phyloP scores from a whole-genome alignment of 2,329 filamentous ascomycete species.

The Anisogramma anomala region DNA sequence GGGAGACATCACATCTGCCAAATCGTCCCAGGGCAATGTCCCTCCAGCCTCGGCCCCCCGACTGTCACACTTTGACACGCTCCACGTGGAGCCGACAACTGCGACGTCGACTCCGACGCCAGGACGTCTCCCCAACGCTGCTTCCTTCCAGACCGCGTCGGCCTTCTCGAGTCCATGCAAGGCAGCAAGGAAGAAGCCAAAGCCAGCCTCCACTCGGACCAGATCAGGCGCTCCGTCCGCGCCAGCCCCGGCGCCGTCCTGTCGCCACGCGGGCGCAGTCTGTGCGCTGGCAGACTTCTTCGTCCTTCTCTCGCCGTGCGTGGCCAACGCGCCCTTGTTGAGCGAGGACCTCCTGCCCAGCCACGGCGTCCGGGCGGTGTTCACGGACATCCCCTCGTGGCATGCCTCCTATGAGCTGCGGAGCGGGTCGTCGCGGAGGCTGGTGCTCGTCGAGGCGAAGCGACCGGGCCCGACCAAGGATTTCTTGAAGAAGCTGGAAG shows the following conservation, averaged over 20 bases:
- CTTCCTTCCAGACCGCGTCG: neutral
- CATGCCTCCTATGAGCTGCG: neutral
- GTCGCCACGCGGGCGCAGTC: conserved; percentile 21
- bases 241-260: conserved; percentile 15
- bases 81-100: neutral
- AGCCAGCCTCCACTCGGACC: conserved; percentile 17
- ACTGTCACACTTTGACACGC: neutral
- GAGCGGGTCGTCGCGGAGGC: conserved; percentile 14
- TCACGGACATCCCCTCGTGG: conserved; percentile 19
- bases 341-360: conserved; percentile 27
- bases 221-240: neutral
- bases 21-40: conserved; percentile 5
- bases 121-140: neutral
- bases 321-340: conserved; percentile 26
- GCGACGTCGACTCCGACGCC: neutral
- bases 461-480: conserved; percentile 19
- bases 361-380: conserved; percentile 30
- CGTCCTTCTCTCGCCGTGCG: conserved; percentile 32
- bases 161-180: neutral
- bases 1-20: conserved; percentile 8
- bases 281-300: conserved; percentile 29
- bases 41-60: neutral
- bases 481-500: conserved; percentile 22
- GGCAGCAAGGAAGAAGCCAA: conserved; percentile 7
- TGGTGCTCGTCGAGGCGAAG: conserved; percentile 25